Base-by-base conservation (phyloP, 768 basidiomycete genomes). In the Lepiota venenata region DNA sequence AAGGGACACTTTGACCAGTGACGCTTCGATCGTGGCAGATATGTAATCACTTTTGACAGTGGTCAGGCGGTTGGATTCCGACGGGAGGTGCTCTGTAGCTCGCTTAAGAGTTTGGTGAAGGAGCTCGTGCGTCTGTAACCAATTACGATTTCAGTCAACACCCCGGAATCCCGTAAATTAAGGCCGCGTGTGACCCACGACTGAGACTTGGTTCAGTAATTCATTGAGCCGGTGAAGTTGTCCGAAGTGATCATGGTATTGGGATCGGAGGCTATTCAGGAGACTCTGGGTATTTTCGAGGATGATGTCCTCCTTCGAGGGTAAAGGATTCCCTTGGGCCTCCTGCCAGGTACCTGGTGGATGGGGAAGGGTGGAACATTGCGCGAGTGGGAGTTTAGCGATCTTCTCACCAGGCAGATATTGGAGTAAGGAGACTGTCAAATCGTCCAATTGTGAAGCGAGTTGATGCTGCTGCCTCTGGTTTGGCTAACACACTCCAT, bases 1-100 rank as follows among this genome's bases (percentile, higher is more conserved):
- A 9, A 80, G 66, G 1, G 76, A 75, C 7, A 81, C 67, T 60
- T 78, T 80, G 57, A 79, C 71, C 9, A 82, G 66, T 2, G 72
- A 70, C 2, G 73, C 64, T 60, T 83, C 80, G 38, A 80, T 73
- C 1, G 67, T 70, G n/a, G 75, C 68, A 6, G 75, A 69, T 15
- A 75, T 61, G 37, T 78, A 68, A 40, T 77, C 76, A 40, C 70
- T 63, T 0, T 66, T 62, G 3, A 77, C 76, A 2, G 64, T 55
- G 18, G 67, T 71, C 32, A 67, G 58, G 2, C 60, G 60, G 39
- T 72, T 61, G 36, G 65, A 42, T 3, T 40, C 61, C 42, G 42
- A 70, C 52, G 57, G 70, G 58, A 73, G 59, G 2, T 54, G 66
- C 3, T 60, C 32, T 21, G 74, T 53, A 11, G 67, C 63, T 1